These are phyloP conservation scores for Escallonia rubra DNA, from an alignment of 129 eudicot genomes.

Conservation along the genomic window DNA sequence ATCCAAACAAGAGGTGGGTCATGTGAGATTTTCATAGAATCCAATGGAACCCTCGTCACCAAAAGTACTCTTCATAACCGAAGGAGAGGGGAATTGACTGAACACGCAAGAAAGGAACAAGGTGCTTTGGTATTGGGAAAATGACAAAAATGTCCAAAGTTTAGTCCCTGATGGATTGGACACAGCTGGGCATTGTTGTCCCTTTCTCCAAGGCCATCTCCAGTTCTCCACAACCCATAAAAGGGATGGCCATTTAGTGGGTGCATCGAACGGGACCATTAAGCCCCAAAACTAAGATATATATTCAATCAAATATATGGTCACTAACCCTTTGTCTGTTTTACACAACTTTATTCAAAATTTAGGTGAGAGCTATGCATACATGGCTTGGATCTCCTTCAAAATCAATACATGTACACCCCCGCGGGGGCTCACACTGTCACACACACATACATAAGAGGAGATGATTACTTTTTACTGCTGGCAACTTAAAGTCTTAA, in stretches of 20 bases:
- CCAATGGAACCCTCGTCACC: not conserved
- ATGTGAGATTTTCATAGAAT: not conserved
- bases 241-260: slow-evolving; percentile 1
- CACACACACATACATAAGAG: no score
- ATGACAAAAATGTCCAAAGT: slow-evolving; percentile 37
- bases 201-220: slow-evolving; percentile 16
- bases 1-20: not conserved
- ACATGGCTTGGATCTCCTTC: not conserved
- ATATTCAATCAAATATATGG: not conserved
- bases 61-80: not conserved
- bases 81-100: slow-evolving; percentile 28
- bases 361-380: not conserved
- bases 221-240: slow-evolving; percentile 1
- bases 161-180: slow-evolving; percentile 4
- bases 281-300: not conserved
- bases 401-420: not conserved
- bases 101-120: slow-evolving; percentile 37
- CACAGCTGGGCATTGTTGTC: slow-evolving; percentile 60
- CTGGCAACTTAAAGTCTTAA: no score
- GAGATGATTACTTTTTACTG: no score
- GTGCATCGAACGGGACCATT: slow-evolving; percentile 26
- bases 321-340: no score
- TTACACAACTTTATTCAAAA: no score
- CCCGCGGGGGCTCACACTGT: not conserved
- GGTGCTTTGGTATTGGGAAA: slow-evolving; percentile 26